These are phyloP conservation scores for Apiotrichum domesticum DNA, from an alignment of 1,284 basidiomycete species.

Conservation along the genomic window DNA sequence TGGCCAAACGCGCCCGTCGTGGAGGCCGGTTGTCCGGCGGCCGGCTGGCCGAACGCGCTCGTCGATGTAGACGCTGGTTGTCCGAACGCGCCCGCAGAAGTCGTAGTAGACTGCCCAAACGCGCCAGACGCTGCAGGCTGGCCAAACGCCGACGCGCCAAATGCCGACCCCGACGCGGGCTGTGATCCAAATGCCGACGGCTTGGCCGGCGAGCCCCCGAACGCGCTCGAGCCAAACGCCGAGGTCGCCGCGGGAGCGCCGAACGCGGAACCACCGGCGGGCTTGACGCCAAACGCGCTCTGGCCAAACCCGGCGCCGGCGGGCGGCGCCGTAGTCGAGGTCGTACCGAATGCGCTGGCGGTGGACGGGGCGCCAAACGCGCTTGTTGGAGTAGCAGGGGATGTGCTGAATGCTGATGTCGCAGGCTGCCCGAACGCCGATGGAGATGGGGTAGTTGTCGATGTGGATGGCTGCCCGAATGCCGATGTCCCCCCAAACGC, in stretches of 20 bases:
- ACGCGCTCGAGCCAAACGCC: background rate
- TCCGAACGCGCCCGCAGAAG: constrained; percentile 4
- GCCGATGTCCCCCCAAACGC: background rate
- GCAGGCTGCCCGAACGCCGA: background rate
- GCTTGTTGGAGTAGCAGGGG: no score
- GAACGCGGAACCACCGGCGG: no score
- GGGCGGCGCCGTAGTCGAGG: no score
- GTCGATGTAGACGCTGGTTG: background rate
- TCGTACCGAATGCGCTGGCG: no score
- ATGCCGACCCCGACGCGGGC: background rate
- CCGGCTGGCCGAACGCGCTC: constrained; percentile 9
- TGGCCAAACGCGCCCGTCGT: background rate
- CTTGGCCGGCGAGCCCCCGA: no score
- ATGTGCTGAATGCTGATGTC: background rate
- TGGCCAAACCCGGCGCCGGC: no score
- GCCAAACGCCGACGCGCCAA: background rate
- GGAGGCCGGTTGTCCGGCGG: constrained; percentile 16
- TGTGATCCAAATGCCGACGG: no score
- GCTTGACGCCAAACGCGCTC: background rate
- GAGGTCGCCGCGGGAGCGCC: background rate
- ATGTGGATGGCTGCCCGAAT: background rate
- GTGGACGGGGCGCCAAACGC: no score
- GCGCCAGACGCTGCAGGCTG: background rate
- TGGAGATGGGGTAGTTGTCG: no score
- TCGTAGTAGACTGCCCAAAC: constrained; percentile 4